Percentiles rank a stretch among this genome's conserved stretches.
phyloP scores from a whole-genome alignment of 129 eudicot genomes.

The Deinandra increscens region DNA sequence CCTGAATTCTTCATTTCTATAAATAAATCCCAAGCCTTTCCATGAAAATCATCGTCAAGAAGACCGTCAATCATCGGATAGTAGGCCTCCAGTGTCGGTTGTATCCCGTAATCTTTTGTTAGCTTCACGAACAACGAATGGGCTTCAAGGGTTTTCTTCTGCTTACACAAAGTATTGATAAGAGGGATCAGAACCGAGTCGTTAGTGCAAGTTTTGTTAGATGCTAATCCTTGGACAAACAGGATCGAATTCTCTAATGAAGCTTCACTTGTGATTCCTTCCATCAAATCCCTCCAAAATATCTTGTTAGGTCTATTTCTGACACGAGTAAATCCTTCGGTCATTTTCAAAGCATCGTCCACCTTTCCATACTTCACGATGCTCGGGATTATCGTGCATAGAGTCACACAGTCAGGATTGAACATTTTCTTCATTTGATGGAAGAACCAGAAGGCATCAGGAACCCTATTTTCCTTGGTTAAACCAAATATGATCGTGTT shows the following conservation, averaged over 20 bases:
- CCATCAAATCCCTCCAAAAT: slow-evolving; percentile 75
- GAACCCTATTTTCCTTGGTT: slow-evolving; percentile 57
- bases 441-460: slow-evolving; percentile 81
- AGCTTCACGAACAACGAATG: slow-evolving; percentile 51
- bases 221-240: slow-evolving; percentile 55
- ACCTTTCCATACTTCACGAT: slow-evolving; percentile 70
- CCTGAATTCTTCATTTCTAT: slow-evolving; percentile 67
- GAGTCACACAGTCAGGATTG: slow-evolving; percentile 68
- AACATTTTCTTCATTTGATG: slow-evolving; percentile 79
- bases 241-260: slow-evolving; percentile 39
- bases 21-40: slow-evolving; percentile 66
- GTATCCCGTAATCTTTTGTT: slow-evolving; percentile 50
- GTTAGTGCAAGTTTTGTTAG: slow-evolving; percentile 49
- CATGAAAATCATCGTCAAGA: slow-evolving; percentile 50
- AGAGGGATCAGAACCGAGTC: slow-evolving; percentile 62
- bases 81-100: slow-evolving; percentile 56
- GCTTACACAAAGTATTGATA: slow-evolving; percentile 54
- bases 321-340: slow-evolving; percentile 37
- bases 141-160: slow-evolving; percentile 70
- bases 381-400: slow-evolving; percentile 70
- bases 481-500: slow-evolving; percentile 77
- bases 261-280: slow-evolving; percentile 59
- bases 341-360: slow-evolving; percentile 68
- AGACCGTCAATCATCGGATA: slow-evolving; percentile 68
- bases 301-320: slow-evolving; percentile 25